Percentiles rank a stretch among this genome's conserved stretches.
Conservation (phyloP, 2,329 filamentous ascomycete species). For the Nemania sp. region DNA sequence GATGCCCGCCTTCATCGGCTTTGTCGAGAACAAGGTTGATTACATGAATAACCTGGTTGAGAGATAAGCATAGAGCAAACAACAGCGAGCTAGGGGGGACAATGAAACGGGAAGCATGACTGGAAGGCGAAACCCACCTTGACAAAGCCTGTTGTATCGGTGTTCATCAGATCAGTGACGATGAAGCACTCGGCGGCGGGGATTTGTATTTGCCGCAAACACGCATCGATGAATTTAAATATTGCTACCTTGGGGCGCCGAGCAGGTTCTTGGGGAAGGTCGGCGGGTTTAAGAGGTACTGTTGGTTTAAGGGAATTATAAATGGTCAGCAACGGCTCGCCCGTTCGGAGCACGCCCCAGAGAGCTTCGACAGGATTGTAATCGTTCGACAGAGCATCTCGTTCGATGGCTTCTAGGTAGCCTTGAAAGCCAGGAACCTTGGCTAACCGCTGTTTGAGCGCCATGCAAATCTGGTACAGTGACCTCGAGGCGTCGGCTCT, state of each 20-base stretch:
- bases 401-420: conserved; percentile 72
- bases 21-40: conserved; percentile 92
- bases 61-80: conserved; percentile 19
- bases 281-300: conserved; percentile 69
- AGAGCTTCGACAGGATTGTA: conserved; percentile 86
- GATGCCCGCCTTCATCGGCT: conserved; percentile 75
- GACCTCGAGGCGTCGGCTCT: conserved; percentile 89
- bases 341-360: conserved; percentile 84
- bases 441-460: conserved; percentile 77
- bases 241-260: conserved; percentile 86
- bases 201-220: conserved; percentile 79
- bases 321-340: conserved; percentile 82
- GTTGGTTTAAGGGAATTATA: conserved; percentile 83
- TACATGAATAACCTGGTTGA: conserved; percentile 75
- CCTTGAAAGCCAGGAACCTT: conserved; percentile 83
- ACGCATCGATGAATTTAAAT: conserved; percentile 91
- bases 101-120: neutral
- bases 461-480: conserved; percentile 92
- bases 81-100: neutral
- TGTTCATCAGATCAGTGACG: conserved; percentile 86
- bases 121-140: conserved; percentile 63
- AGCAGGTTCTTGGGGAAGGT: conserved; percentile 60
- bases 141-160: conserved; percentile 95
- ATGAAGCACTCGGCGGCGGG: conserved; percentile 85
- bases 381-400: conserved; percentile 64